Conservation (phyloP, 768 basidiomycete genomes). For the Cystofilobasidium capitatum region DNA sequence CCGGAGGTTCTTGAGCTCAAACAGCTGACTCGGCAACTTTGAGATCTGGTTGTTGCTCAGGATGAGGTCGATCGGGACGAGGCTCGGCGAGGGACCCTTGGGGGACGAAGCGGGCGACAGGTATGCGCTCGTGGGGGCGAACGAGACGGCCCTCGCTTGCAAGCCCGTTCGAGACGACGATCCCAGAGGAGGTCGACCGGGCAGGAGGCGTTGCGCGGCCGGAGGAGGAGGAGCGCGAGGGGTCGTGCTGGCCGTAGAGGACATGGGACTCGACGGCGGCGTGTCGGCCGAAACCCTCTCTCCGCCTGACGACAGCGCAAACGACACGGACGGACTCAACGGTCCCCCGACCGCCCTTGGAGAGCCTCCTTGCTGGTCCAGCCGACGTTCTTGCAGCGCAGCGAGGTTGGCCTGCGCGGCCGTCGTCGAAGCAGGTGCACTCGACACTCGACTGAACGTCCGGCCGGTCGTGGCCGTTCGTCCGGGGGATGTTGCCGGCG, state of each 20-base stretch:
- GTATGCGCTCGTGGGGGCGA: not conserved
- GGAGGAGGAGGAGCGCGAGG: not conserved
- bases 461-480: not conserved
- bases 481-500: not conserved
- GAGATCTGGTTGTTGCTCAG: not conserved
- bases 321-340: not conserved
- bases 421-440: constrained; percentile 2
- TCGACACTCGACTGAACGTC: not conserved
- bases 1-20: not conserved
- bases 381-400: not conserved
- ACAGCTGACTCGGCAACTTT: not conserved
- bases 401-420: not conserved
- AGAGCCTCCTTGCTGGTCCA: too few relatives aligned
- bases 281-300: not conserved
- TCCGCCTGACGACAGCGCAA: not conserved
- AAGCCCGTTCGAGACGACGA: not conserved
- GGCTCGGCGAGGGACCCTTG: not conserved
- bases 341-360: not conserved
- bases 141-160: not conserved
- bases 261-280: not conserved
- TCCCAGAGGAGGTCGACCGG: not conserved
- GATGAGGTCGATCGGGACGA: not conserved
- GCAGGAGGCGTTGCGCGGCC: not conserved
- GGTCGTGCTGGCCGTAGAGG: not conserved
- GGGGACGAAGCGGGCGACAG: not conserved